Evolutionary conservation across 139 green algal species (phyloP).

Genomic region (Protoeuglena noctilucae): DNA sequence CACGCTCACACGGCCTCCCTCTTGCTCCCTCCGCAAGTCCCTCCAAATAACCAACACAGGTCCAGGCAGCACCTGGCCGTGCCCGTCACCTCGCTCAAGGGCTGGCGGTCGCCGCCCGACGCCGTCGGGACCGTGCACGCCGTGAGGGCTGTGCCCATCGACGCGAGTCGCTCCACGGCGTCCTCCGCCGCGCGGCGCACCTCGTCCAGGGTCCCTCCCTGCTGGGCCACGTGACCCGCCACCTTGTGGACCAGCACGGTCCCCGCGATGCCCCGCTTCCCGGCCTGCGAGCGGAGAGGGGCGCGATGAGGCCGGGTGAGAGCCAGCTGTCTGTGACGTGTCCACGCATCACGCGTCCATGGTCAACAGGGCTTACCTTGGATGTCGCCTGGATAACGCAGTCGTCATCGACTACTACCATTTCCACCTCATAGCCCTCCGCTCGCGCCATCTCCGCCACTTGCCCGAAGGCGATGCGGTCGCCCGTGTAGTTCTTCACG

Average conservation of each 20-base stretch:
- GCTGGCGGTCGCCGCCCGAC: neutral
- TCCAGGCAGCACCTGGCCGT: no score
- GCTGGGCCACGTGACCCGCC: constrained; percentile 52
- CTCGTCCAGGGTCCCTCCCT: constrained; percentile 27
- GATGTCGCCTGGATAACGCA: neutral
- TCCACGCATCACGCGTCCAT: no score
- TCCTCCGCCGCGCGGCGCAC: constrained; percentile 28
- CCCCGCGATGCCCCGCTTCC: constrained; percentile 79
- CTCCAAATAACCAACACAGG: no score
- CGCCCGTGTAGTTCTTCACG: constrained; percentile 84
- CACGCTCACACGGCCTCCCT: no score
- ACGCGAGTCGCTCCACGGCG: constrained; percentile 25
- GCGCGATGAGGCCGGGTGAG: no score
- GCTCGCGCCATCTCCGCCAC: constrained; percentile 63
- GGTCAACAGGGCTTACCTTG: no score
- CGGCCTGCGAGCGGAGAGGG: no score
- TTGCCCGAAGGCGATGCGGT: constrained; percentile 81
- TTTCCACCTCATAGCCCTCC: constrained; percentile 31
- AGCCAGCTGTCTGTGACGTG: no score
- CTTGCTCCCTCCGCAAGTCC: no score
- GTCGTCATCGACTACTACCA: constrained; percentile 50
- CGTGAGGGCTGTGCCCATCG: constrained; percentile 44
- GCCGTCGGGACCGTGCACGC: constrained; percentile 58
- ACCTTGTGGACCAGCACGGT: constrained; percentile 77
- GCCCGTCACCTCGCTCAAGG: no score